A percentile compares a stretch with the other conserved stretches of the same genome.
These are phyloP conservation scores for Annulohypoxylon maeteangense DNA, from an alignment of 495 filamentous ascomycete genomes.

Conservation along the genomic window DNA sequence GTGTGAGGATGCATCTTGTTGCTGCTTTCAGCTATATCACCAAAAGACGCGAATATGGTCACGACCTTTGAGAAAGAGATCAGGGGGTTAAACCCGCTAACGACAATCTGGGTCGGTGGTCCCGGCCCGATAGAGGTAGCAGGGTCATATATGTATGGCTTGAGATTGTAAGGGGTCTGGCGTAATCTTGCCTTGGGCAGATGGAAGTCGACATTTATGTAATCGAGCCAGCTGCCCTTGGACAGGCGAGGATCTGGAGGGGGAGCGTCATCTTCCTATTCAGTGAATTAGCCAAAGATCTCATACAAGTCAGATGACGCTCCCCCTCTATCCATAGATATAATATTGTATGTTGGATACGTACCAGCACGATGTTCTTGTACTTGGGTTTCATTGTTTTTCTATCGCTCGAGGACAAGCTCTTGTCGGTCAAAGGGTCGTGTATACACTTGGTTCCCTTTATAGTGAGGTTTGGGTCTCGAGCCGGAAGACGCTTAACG, in stretches of 20 bases:
- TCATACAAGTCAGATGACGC: slow-evolving; percentile 65
- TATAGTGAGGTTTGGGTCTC: slow-evolving; percentile 67
- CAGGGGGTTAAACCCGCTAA: slow-evolving; percentile 93
- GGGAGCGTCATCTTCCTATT: slow-evolving; percentile 72
- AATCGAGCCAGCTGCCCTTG: slow-evolving; percentile 64
- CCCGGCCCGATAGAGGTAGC: slow-evolving; percentile 86
- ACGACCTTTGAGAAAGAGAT: slow-evolving; percentile 79
- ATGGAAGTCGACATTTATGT: slow-evolving; percentile 71
- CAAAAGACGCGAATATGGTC: slow-evolving; percentile 85
- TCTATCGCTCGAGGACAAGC: slow-evolving; percentile 63
- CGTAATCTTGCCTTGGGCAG: slow-evolving; percentile 80
- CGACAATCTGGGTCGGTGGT: slow-evolving; percentile 87
- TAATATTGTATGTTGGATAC: slow-evolving; percentile 63
- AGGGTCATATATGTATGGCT: slow-evolving; percentile 80
- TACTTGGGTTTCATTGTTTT: slow-evolving; percentile 75
- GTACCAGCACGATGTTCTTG: slow-evolving; percentile 74
- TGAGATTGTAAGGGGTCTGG: slow-evolving; percentile 78
- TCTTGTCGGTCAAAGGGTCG: slow-evolving; percentile 75
- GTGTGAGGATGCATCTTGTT: slow-evolving; percentile 93
- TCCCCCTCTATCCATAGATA: slow-evolving; percentile 53
- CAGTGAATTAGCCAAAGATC: slow-evolving; percentile 62
- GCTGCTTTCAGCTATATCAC: slow-evolving; percentile 86
- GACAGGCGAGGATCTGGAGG: slow-evolving; percentile 81
- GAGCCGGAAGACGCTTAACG: slow-evolving; percentile 68
- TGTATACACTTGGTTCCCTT: slow-evolving; percentile 76